Evolutionary conservation across 2,329 filamentous ascomycete species (phyloP), one percentile per base, ranked within the genome.

Genomic region (Clonostachys chloroleuca): DNA sequence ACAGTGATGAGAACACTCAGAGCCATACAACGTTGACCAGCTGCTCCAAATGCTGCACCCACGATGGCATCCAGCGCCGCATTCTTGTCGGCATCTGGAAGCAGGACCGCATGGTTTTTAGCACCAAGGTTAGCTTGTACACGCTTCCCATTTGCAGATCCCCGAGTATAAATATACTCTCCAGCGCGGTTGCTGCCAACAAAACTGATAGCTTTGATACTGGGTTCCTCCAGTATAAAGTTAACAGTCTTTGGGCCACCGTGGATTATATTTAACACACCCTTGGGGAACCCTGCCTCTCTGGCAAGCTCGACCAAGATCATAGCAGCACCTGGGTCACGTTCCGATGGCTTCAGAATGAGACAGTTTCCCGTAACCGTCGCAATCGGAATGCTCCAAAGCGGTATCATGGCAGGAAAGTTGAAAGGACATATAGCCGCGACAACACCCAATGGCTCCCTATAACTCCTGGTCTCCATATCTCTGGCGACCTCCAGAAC

Each of bases 341-440:
- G 79, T 70, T 92, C 87, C 1, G 87, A 91, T 2, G 87, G 87
- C 74, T 92, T 92, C 56, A 92, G 72, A 51, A 92, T 78, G 47
- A 89, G 73, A 12, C 86, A 89, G 71, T 92, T 92, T 47, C 87
- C 87, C 5, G 85, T 88, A 16, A 90, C 79, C 5, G 86, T 86
- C 34, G 87, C 87, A 54, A 91, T 83, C 8, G 87, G 87, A 48
- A 92, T 87, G 50, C 79, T 88, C 87, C 87, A 92, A 17, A 92
- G 73, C 1, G 87, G 87, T 60, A 92, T 91, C 87, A 92, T 91
- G 51, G 87, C 87, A 20, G 87, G 87, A 67, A 92, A 91, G 72
- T 91, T 90, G 63, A 90, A 90, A 1, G 86, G 86, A 69, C 86
- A 90, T 49, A 90, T 90, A 16, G 86, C 84, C 36, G 86, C 86